phyloP scores from a whole-genome alignment of 1,139 yeast species.

The Pichia sp. region DNA sequence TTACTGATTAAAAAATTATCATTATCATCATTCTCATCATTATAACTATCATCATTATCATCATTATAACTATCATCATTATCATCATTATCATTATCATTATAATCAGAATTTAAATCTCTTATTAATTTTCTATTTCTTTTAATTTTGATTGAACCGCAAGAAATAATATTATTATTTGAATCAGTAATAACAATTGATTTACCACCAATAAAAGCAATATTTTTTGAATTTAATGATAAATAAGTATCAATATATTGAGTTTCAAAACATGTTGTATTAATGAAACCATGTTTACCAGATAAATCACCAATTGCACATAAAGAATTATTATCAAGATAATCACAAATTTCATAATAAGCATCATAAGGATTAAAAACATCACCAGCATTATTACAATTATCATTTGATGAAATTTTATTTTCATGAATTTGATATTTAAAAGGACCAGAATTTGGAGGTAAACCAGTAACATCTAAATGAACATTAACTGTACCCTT shows the following conservation, averaged over 20 bases:
- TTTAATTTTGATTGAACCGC: constrained; percentile 33
- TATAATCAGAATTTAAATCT: background rate
- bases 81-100: background rate
- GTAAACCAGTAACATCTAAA: constrained; percentile 53
- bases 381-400: constrained; percentile 44
- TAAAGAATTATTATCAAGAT: constrained; percentile 41
- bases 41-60: no score
- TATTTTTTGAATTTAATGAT: constrained; percentile 43
- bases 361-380: constrained; percentile 51
- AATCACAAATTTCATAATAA: constrained; percentile 25
- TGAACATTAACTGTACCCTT: constrained; percentile 44
- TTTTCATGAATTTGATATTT: constrained; percentile 49
- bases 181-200: constrained; percentile 48
- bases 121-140: constrained; percentile 12
- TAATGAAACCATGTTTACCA: constrained; percentile 56
- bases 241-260: constrained; percentile 47
- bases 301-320: constrained; percentile 59
- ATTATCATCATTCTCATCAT: no score
- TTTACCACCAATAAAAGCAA: constrained; percentile 45
- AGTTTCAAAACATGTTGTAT: constrained; percentile 51
- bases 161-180: constrained; percentile 46
- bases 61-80: background rate
- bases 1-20: background rate
- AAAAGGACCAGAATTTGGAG: constrained; percentile 50
- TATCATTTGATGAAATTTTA: constrained; percentile 38